These are phyloP conservation scores for Spergularia marina DNA, from an alignment of 148 eudicot species.

Conservation along the genomic window DNA sequence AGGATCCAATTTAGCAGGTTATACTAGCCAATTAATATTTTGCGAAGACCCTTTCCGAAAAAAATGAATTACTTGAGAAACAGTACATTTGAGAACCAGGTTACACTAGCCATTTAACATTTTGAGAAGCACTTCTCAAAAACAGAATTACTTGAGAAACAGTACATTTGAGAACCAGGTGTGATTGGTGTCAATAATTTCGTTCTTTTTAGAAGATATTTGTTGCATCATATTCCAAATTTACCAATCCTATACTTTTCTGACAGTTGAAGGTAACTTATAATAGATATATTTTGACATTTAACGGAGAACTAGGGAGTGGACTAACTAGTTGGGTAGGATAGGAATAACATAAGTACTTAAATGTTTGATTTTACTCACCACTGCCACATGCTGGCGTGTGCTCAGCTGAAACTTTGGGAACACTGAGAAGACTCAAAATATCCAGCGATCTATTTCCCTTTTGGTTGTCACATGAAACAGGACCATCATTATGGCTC, in stretches of 20 bases:
- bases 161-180: neutral
- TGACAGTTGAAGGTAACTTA: neutral
- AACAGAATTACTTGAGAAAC: neutral
- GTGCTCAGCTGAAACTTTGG: constrained; percentile 41
- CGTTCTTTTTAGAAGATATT: neutral
- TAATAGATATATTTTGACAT: neutral
- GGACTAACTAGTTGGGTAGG: constrained; percentile 1
- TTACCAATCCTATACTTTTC: neutral
- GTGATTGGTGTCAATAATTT: neutral
- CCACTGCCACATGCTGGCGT: constrained; percentile 33
- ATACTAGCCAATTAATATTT: neutral
- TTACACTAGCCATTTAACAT: neutral
- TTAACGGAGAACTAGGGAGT: neutral
- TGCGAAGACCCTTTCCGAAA: neutral
- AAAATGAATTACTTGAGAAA: neutral
- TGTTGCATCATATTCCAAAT: neutral
- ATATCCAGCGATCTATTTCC: constrained; percentile 68
- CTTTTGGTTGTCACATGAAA: constrained; percentile 25
- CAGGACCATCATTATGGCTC: constrained; percentile 36
- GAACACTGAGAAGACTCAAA: constrained; percentile 56
- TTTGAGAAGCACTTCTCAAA: neutral
- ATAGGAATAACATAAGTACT: neutral
- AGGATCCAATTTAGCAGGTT: neutral
- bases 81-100: neutral
- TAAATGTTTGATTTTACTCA: constrained; percentile 23